phyloP scores from a whole-genome alignment of 306 rosid genomes.

The Dryas octopetala region DNA sequence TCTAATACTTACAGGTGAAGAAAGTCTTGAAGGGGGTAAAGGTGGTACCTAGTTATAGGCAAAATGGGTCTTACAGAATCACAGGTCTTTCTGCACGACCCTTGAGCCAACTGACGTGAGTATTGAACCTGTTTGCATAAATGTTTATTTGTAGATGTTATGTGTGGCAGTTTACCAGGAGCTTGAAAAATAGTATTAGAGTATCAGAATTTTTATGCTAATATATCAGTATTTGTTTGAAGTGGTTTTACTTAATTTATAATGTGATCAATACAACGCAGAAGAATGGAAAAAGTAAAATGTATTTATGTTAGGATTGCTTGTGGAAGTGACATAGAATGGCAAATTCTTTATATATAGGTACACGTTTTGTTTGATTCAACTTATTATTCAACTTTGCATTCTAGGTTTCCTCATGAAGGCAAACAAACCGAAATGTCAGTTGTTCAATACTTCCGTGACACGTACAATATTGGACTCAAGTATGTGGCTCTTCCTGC shows the following conservation, averaged over 20 bases:
- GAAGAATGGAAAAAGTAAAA: no score
- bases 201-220: no score
- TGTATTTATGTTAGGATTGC: background rate
- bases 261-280: no score
- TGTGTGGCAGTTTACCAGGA: no score
- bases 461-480: slow-evolving; percentile 35
- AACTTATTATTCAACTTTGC: background rate
- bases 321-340: background rate
- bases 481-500: slow-evolving; percentile 51
- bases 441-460: slow-evolving; percentile 50
- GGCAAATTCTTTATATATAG: background rate
- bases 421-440: slow-evolving; percentile 21
- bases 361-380: background rate
- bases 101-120: slow-evolving; percentile 49
- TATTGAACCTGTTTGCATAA: background rate
- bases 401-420: slow-evolving; percentile 58
- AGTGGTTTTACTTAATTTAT: no score
- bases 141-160: no score
- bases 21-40: slow-evolving; percentile 50
- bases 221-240: no score
- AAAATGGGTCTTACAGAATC: slow-evolving; percentile 37
- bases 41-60: slow-evolving; percentile 30
- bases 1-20: slow-evolving; percentile 40
- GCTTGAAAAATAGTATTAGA: no score
- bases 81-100: slow-evolving; percentile 50